phyloP scores from a whole-genome alignment of 192 early-diverging fungal genomes.

The Rhizoclosmatium sp. region DNA sequence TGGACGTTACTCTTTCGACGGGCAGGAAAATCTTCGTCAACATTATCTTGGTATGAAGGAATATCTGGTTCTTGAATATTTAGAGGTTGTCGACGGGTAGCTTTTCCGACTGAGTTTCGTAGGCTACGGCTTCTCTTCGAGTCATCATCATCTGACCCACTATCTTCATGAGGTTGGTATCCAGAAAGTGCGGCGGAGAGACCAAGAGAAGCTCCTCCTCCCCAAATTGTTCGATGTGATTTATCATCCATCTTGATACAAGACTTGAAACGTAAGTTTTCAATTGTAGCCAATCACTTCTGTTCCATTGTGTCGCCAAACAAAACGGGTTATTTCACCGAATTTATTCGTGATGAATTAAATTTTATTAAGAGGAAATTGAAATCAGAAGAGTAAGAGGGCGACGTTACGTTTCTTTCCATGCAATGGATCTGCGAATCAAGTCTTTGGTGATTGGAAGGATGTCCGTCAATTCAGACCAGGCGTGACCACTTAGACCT shows the following conservation, averaged over 20 bases:
- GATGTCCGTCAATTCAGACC: conserved; percentile 25
- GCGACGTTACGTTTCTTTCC: background rate
- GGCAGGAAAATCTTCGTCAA: no score
- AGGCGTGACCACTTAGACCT: background rate
- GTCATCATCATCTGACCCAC: background rate
- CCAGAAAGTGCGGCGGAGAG: background rate
- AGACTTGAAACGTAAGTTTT: no score
- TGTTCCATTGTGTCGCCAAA: no score
- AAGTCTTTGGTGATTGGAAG: conserved; percentile 27
- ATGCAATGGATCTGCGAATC: conserved; percentile 12
- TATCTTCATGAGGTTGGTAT: background rate
- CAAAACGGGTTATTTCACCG: no score
- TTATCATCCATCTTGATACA: background rate
- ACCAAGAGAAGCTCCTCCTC: background rate
- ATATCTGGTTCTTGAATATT: no score
- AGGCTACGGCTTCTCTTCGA: background rate
- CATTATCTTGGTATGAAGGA: no score
- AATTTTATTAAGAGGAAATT: conserved; percentile 3
- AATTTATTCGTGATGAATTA: background rate
- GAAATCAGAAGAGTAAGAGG: background rate
- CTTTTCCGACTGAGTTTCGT: background rate
- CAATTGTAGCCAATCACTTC: no score
- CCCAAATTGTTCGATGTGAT: background rate
- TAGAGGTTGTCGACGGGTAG: background rate
- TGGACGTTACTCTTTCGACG: no score